Evolutionary conservation across 768 basidiomycete genomes (phyloP).

Genomic region (Auricularia sp.): DNA sequence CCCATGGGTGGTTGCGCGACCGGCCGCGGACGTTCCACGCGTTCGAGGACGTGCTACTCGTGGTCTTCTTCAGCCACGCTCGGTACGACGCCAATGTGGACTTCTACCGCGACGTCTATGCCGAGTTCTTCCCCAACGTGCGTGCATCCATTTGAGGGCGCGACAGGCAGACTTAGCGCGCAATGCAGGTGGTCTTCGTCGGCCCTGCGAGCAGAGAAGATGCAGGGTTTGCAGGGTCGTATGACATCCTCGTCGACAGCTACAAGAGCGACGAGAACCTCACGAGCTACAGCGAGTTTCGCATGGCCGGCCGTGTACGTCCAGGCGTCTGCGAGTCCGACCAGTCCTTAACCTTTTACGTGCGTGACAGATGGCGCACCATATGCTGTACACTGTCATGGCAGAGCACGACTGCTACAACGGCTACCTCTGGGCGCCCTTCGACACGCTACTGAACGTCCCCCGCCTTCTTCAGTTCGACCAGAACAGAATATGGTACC

Average conservation of each 20-base stretch:
- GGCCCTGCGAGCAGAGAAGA: conserved; percentile 38
- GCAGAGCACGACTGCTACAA: conserved; percentile 35
- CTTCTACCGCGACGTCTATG: conserved; percentile 35
- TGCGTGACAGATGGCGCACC: conserved; percentile 34
- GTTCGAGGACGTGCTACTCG: conserved; percentile 33
- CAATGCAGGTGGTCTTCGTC: conserved; percentile 34
- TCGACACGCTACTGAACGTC: conserved; percentile 39
- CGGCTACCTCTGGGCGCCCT: conserved; percentile 44
- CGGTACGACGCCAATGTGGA: conserved; percentile 38
- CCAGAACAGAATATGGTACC: conserved; percentile 38
- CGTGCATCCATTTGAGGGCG: neutral
- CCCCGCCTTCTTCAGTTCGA: conserved; percentile 38
- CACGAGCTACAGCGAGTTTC: conserved; percentile 18
- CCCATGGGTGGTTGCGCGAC: conserved; percentile 8
- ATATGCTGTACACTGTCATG: conserved; percentile 41
- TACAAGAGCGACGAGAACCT: conserved; percentile 37
- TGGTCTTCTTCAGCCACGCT: conserved; percentile 43
- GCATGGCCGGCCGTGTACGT: conserved; percentile 35
- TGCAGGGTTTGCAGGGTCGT: conserved; percentile 36
- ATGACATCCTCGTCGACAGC: conserved; percentile 39
- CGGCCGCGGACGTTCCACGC: conserved; percentile 19
- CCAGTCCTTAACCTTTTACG: neutral
- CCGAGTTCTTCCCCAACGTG: conserved; percentile 41
- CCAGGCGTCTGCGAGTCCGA: neutral
- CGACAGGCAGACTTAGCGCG: no score